Evolutionary conservation across 441 rosid species (phyloP).

Genomic region (Croton laevigatus): DNA sequence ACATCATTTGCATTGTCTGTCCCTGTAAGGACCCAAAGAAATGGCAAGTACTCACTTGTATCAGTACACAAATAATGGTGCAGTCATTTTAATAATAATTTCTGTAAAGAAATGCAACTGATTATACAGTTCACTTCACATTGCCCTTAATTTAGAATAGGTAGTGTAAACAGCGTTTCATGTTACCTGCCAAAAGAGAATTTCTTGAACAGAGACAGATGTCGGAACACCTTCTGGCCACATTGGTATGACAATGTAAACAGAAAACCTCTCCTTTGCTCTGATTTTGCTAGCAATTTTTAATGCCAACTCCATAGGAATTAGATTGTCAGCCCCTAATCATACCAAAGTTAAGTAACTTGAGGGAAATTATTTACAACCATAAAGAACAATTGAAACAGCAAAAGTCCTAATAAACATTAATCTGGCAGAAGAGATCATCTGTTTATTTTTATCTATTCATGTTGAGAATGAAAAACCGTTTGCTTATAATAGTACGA

Average conservation of each 20-base stretch:
- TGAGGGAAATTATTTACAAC: background rate
- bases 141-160: background rate
- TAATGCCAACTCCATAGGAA: slow-evolving; percentile 87
- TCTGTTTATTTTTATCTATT: background rate
- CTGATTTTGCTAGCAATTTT: slow-evolving; percentile 70
- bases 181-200: slow-evolving; percentile 87
- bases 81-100: background rate
- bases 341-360: slow-evolving; percentile 14
- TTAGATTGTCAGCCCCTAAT: slow-evolving; percentile 79
- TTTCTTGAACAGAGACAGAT: slow-evolving; percentile 71
- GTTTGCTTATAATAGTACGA: background rate
- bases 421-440: background rate
- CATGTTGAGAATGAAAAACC: no score
- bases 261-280: slow-evolving; percentile 72
- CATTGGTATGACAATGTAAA: slow-evolving; percentile 76
- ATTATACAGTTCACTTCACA: background rate
- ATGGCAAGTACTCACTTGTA: background rate
- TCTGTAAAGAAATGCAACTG: slow-evolving; percentile 4
- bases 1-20: slow-evolving; percentile 89
- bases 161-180: background rate
- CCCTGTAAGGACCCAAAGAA: slow-evolving; percentile 35
- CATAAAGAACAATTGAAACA: no score
- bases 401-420: background rate
- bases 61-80: background rate
- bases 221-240: slow-evolving; percentile 90